Evolutionary conservation across 768 basidiomycete species (phyloP).

Genomic region (Lentinula boryana): DNA sequence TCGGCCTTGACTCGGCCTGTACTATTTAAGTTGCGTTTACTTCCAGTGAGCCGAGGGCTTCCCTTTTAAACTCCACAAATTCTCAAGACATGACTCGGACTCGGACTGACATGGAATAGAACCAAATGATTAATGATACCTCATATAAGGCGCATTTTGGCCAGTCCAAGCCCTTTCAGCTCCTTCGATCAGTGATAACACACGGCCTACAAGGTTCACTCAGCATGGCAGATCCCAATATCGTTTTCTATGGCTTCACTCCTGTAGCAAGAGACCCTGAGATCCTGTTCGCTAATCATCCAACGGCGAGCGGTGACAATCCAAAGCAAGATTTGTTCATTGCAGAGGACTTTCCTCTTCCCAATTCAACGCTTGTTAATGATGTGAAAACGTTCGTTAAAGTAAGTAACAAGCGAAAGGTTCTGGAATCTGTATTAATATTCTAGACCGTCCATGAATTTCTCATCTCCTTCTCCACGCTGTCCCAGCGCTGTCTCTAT

Average conservation of each 20-base stretch:
- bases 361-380: constrained; percentile 31
- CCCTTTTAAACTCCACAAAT: too few relatives aligned
- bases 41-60: too few relatives aligned
- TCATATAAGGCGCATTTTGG: neutral
- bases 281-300: constrained; percentile 38
- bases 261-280: constrained; percentile 44
- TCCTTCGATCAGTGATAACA: neutral
- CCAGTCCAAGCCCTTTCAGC: neutral
- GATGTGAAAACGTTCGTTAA: constrained; percentile 34
- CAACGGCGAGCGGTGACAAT: constrained; percentile 33
- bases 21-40: neutral
- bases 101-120: too few relatives aligned
- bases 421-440: neutral
- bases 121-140: too few relatives aligned
- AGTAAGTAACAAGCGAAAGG: constrained; percentile 14
- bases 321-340: constrained; percentile 36
- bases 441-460: neutral
- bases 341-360: constrained; percentile 34
- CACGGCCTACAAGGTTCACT: neutral
- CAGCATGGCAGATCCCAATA: constrained; percentile 8
- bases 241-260: constrained; percentile 39
- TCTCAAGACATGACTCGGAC: too few relatives aligned
- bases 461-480: neutral
- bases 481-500: neutral
- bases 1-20: neutral